A percentile compares a stretch with the other conserved stretches of the same genome.
These are phyloP conservation scores for Fraxinus ornus DNA, from an alignment of 305 asterid species.

Conservation along the genomic window DNA sequence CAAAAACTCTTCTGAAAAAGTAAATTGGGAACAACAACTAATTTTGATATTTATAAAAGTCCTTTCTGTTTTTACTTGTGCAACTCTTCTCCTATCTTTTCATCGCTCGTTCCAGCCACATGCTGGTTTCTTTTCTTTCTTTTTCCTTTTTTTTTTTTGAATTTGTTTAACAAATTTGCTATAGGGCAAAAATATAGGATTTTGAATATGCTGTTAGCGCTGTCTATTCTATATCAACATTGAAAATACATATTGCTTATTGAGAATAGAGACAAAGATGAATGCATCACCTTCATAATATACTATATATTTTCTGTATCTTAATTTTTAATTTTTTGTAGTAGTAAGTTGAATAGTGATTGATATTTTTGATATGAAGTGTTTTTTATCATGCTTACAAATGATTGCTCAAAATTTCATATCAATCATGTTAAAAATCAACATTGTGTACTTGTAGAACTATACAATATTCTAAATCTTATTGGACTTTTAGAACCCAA, in stretches of 20 bases:
- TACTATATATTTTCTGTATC: background rate
- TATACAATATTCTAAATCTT: background rate
- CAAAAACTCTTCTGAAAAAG: background rate
- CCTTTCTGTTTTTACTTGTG: background rate
- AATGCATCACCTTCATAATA: background rate
- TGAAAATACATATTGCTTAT: background rate
- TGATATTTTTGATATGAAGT: background rate
- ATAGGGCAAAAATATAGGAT: background rate
- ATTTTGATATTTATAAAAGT: background rate
- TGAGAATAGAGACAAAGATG: background rate
- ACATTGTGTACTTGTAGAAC: background rate
- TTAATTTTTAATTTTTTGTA: background rate
- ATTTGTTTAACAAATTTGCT: background rate
- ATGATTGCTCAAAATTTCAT: background rate
- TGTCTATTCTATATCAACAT: background rate
- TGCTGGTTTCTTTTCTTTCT: too few relatives aligned
- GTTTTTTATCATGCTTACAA: background rate
- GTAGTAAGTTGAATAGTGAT: background rate
- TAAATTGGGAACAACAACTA: background rate
- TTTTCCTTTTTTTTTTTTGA: background rate
- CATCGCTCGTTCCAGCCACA: background rate
- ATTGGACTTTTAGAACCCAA: background rate
- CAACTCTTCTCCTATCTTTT: background rate
- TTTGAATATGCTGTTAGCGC: background rate
- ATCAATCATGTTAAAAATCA: background rate